Evolutionary conservation across 1,284 basidiomycete species (phyloP), one percentile per base, ranked within the genome.

Genomic region (Boletus sp.): DNA sequence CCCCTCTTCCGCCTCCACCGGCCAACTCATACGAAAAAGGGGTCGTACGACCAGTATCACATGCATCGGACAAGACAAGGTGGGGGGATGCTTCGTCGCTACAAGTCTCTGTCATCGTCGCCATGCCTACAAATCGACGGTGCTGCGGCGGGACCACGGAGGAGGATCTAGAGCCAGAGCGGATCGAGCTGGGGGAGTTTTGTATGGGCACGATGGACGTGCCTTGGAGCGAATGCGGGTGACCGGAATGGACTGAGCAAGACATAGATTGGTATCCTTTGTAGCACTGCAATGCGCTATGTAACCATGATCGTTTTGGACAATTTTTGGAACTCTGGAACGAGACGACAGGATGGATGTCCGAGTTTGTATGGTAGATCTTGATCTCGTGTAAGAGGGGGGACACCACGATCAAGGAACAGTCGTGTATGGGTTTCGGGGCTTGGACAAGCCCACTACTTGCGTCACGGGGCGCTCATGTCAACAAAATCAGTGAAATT

Each of bases 71-170:
- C 27, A 53, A 40, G 29, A 19, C 39, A 3, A 48, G 36, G 14
- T 51, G 49, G 54, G 40, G 19, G 2, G 50, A 60, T 29, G 46
- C 44, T 22, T 48, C 54, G 39, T 58, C 53, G 13, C 38, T 75
- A 17, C 70, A 69, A 39, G 64, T 77, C 14, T 65, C 68, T 8
- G 67, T 75, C 22, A 59, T 69, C 22, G 66, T 77, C 30, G 57
- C 66, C n/a, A 72, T 77, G 72, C 75, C 75, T n/a, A 65, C 56
- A 4, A 59, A 49, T 46, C 53, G 49, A 23, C 44, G 12, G 29
- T 10, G 19, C 29, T 33, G 40, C 7, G 9, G 51, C 3, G 49
- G 51, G 19, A 44, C 45, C 34, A 43, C 37, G 27, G 42, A 10
- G 19, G 26, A 26, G 23, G 41, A 51, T 4, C 17, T 10, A 26